A percentile compares a stretch with the other conserved stretches of the same genome.
Evolutionary conservation across 352 stramenopile species (phyloP).

Genomic region (Phytophthora cryptogea): DNA sequence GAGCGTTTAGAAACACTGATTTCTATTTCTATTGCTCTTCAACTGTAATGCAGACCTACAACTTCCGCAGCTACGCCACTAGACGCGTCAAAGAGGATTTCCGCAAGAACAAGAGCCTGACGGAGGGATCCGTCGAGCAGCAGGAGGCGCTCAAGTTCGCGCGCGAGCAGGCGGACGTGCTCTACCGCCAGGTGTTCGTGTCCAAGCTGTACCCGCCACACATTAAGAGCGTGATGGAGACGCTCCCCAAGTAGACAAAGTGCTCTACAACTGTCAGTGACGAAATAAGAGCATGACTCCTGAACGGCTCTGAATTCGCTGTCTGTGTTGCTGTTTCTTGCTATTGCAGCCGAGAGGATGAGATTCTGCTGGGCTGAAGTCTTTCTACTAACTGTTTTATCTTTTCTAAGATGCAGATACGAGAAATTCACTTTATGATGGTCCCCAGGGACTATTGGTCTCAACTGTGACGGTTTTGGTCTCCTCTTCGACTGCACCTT

Average conservation of each 20-base stretch:
- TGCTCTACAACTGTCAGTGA: slow-evolving; percentile 1
- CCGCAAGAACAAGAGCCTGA: slow-evolving; percentile 60
- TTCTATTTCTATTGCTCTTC: slow-evolving; percentile 3
- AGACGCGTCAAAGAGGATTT: slow-evolving; percentile 79
- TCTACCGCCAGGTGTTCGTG: slow-evolving; percentile 67
- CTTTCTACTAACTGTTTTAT: background rate
- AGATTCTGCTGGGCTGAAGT: background rate
- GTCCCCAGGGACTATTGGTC: background rate
- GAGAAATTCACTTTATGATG: background rate
- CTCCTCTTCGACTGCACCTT: background rate
- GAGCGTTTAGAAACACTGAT: slow-evolving; percentile 1
- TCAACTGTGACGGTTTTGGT: background rate
- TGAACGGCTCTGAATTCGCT: background rate
- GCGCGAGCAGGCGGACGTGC: slow-evolving; percentile 51
- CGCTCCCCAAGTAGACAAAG: slow-evolving; percentile 19
- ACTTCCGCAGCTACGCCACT: slow-evolving; percentile 70
- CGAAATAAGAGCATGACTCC: background rate
- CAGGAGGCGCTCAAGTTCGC: slow-evolving; percentile 49
- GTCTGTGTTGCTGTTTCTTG: background rate
- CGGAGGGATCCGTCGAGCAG: slow-evolving; percentile 51
- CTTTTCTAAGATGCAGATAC: background rate
- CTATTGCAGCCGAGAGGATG: background rate
- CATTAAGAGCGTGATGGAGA: slow-evolving; percentile 75
- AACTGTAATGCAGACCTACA: slow-evolving; percentile 55
- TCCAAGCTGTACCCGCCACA: slow-evolving; percentile 72